These are phyloP conservation scores for Smithsoniella earleae DNA, from an alignment of 163 green algal species.

Conservation along the genomic window DNA sequence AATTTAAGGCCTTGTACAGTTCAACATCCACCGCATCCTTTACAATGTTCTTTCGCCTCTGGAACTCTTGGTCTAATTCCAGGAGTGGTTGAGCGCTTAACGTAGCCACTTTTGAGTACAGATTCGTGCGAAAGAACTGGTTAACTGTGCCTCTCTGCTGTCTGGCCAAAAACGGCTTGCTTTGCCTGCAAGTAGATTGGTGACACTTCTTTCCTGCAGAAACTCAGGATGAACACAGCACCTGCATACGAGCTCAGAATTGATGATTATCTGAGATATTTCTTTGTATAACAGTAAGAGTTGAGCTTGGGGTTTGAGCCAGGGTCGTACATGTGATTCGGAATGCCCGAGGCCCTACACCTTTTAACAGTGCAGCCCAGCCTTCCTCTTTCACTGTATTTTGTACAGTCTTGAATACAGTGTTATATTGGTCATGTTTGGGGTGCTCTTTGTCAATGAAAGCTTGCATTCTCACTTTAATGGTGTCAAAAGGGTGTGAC, in stretches of 20 bases:
- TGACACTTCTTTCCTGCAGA: slow-evolving; percentile 13
- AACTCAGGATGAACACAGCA: slow-evolving; percentile 24
- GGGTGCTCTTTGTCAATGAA: slow-evolving; percentile 26
- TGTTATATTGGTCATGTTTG: not conserved
- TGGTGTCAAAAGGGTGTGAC: slow-evolving; percentile 85
- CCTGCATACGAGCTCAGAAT: not conserved
- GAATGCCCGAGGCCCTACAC: slow-evolving; percentile 22
- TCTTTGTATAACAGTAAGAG: too few species aligned
- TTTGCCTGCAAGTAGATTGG: not conserved
- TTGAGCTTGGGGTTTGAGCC: too few species aligned
- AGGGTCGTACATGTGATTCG: slow-evolving; percentile 22
- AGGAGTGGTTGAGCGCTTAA: too few species aligned
- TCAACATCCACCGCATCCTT: too few species aligned
- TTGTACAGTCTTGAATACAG: not conserved
- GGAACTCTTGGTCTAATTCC: too few species aligned
- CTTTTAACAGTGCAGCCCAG: not conserved
- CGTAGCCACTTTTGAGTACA: too few species aligned
- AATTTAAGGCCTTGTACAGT: too few species aligned
- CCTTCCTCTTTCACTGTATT: slow-evolving; percentile 2
- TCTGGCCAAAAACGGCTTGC: not conserved
- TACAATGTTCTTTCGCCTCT: too few species aligned
- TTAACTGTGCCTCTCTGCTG: too few species aligned
- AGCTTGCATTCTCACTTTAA: slow-evolving; percentile 45
- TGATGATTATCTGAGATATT: too few species aligned
- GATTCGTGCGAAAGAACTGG: too few species aligned